phyloP scores from a whole-genome alignment of 2,329 filamentous ascomycete species.

The Aspergillus fructus region DNA sequence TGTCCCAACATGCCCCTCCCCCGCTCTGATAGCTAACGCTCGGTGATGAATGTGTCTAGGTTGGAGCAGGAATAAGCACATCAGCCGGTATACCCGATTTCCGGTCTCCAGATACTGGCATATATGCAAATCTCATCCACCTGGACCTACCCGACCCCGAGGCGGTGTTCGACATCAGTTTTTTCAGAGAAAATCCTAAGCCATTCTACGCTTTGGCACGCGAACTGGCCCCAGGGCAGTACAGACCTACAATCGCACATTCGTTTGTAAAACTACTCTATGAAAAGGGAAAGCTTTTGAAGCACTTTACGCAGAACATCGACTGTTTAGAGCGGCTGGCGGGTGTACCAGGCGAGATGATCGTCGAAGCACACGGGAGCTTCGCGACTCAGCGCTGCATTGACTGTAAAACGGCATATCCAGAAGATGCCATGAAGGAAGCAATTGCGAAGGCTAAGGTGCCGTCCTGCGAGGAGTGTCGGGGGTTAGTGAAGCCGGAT shows the following conservation, averaged over 20 bases:
- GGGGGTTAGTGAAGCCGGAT: conserved; percentile 84
- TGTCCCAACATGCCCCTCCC: conserved; percentile 1
- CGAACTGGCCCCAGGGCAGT: conserved; percentile 89
- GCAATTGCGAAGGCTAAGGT: conserved; percentile 67
- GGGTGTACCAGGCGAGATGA: conserved; percentile 75
- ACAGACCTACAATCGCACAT: conserved; percentile 84
- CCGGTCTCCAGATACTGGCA: conserved; percentile 83
- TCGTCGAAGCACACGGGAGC: conserved; percentile 93
- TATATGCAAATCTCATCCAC: conserved; percentile 87
- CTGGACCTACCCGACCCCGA: conserved; percentile 86
- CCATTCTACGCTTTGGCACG: conserved; percentile 92
- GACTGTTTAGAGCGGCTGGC: conserved; percentile 89
- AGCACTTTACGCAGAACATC: conserved; percentile 96
- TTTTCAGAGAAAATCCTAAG: conserved; percentile 78
- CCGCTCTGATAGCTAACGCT: conserved; percentile 2
- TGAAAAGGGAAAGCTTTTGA: conserved; percentile 73
- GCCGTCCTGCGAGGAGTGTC: conserved; percentile 69
- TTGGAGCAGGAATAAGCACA: conserved; percentile 75
- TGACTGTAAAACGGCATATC: conserved; percentile 74
- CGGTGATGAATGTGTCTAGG: conserved; percentile 44
- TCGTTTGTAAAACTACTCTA: conserved; percentile 82
- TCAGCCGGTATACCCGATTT: conserved; percentile 78
- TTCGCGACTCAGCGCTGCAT: conserved; percentile 91
- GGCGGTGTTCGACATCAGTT: conserved; percentile 90
- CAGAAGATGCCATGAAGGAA: conserved; percentile 70